phyloP scores from a whole-genome alignment of 768 basidiomycete genomes.

The Tricholoma bakamatsutake region DNA sequence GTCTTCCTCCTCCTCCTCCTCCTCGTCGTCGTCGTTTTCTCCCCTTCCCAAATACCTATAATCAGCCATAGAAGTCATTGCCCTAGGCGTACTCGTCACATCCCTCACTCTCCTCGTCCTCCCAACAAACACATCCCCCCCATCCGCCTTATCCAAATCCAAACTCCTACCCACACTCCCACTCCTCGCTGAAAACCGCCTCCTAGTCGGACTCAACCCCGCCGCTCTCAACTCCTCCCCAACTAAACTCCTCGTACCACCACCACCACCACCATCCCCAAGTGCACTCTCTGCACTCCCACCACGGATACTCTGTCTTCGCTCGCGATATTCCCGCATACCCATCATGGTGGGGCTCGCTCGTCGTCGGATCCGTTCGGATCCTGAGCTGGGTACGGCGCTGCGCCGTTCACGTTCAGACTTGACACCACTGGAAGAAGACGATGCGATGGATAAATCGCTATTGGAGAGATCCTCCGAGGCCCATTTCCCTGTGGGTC shows the following conservation, averaged over 20 bases:
- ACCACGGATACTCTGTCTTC: constrained; percentile 50
- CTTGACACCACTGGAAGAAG: neutral
- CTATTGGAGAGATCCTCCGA: constrained; percentile 35
- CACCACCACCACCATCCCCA: neutral
- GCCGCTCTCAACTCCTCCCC: constrained; percentile 69
- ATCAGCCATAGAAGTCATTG: constrained; percentile 53
- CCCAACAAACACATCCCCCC: constrained; percentile 5
- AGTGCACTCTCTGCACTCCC: constrained; percentile 71
- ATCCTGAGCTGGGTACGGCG: too few species aligned
- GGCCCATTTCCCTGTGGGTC: constrained; percentile 38
- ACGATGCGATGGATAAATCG: too few species aligned
- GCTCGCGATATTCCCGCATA: constrained; percentile 30
- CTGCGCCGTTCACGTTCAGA: neutral
- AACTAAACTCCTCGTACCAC: constrained; percentile 43
- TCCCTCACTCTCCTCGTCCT: constrained; percentile 9
- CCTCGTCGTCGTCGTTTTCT: constrained; percentile 14
- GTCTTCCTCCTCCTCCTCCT: constrained; percentile 3
- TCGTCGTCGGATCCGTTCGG: neutral
- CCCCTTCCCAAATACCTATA: constrained; percentile 30
- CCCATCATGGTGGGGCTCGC: constrained; percentile 8
- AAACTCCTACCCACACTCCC: constrained; percentile 11
- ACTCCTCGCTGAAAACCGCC: constrained; percentile 9
- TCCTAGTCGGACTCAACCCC: constrained; percentile 44
- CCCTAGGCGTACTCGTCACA: constrained; percentile 24
- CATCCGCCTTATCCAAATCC: constrained; percentile 3